A percentile compares a stretch with the other conserved stretches of the same genome.
phyloP scores from a whole-genome alignment of 2,329 filamentous ascomycete genomes.

The Neopestalotiopsis sp. region DNA sequence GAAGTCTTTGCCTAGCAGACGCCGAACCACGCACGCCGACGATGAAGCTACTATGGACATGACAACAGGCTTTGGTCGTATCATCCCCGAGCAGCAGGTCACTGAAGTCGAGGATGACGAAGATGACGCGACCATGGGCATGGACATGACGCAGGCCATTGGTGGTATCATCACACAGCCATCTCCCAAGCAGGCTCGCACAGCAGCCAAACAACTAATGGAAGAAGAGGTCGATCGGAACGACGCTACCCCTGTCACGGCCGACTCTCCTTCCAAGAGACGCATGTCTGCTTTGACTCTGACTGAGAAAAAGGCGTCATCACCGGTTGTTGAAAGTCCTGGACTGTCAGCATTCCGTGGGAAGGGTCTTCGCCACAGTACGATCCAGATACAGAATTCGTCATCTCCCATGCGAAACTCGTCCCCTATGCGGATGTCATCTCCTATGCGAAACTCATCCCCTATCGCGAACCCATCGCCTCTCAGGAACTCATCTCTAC shows the following conservation, averaged over 20 bases:
- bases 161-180: conserved; percentile 63
- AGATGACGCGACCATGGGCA: conserved; percentile 56
- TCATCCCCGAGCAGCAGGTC: conserved; percentile 47
- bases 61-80: conserved; percentile 62
- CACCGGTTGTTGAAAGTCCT: conserved; percentile 56
- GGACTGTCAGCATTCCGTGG: conserved; percentile 59
- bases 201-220: conserved; percentile 62
- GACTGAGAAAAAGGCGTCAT: conserved; percentile 45
- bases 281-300: conserved; percentile 32
- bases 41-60: conserved; percentile 69
- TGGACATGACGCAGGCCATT: conserved; percentile 72
- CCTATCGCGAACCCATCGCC: conserved; percentile 28
- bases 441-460: conserved; percentile 19
- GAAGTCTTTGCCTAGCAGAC: conserved; percentile 30
- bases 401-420: conserved; percentile 40
- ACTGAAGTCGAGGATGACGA: conserved; percentile 41
- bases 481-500: not conserved
- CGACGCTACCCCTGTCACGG: conserved; percentile 48
- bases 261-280: conserved; percentile 42
- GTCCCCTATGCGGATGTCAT: conserved; percentile 17
- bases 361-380: conserved; percentile 55
- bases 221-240: conserved; percentile 61
- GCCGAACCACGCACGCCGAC: conserved; percentile 40
- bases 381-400: conserved; percentile 45
- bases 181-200: conserved; percentile 44